Base-by-base conservation (phyloP, 352 stramenopile species). In the Phytophthora pseudosyringae region DNA sequence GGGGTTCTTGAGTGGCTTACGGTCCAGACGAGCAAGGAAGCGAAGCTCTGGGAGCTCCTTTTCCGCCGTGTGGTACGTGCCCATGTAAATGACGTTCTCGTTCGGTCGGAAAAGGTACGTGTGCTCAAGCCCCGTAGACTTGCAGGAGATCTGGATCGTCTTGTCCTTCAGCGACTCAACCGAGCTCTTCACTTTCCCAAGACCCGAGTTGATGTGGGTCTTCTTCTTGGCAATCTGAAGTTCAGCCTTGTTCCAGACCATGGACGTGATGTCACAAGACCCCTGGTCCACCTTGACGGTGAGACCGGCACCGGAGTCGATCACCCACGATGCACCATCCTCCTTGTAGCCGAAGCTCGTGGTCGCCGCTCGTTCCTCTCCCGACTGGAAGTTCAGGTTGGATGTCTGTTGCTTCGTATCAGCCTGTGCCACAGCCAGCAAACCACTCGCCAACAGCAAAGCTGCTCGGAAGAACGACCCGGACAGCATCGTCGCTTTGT, bases 11-110 rank as follows among this genome's bases (percentile, higher is more conserved):
- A 87, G 59, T 4, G 71, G 69, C 12, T 55, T 69, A 18, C 71
- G 71, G 35, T 65, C 58, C 7, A 87, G 43, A 25, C 78, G 78
- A 11, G 70, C 75, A 8, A 87, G 59, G 67, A 87, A 87, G 8
- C 78, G 78, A 1, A 87, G 66, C 49, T 87, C 75, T n/a, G 58
- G 52, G 1, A 87, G 70, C 32, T 62, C 18, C 21, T 73, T 64
- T 21, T 78, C 70, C 0, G 43, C 53, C 8, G 64, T 70, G 65
- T 86, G 78, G 68, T 87, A 73, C 12, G 78, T 86, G 39, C 75
- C 75, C 75, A 86, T 84, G 70, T 86, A 86, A 53, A 86, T 72
- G 16, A 60, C 65, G n/a, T 82, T 86, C 48, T 86, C 78, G 7
- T 71, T 71, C 3, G 73, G 67, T 10, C 78, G 75, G 63, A 86